Evolutionary conservation across 2,329 filamentous ascomycete species (phyloP).

Genomic region (Epichloe hybrida): DNA sequence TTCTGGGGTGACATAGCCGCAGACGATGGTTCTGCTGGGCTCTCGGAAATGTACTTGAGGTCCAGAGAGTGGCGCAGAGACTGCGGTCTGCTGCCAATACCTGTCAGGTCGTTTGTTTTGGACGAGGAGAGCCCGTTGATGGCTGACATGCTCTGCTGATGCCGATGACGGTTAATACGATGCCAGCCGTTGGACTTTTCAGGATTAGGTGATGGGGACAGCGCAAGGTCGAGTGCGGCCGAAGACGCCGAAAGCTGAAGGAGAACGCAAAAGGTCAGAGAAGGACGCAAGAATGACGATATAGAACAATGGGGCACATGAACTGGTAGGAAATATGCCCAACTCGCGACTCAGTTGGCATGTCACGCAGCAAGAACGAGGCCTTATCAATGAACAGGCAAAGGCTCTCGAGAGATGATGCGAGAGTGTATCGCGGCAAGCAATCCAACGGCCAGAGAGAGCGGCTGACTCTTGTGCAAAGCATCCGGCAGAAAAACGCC

Average conservation of each 20-base stretch:
- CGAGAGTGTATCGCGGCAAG: background rate
- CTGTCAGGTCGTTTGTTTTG: conserved; percentile 31
- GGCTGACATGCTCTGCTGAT: conserved; percentile 44
- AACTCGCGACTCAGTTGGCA: background rate
- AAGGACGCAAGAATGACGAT: conserved; percentile 9
- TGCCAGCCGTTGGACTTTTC: conserved; percentile 43
- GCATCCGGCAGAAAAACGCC: background rate
- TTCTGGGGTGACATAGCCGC: conserved; percentile 32
- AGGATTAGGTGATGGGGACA: conserved; percentile 51
- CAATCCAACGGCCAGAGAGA: background rate
- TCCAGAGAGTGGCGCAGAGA: conserved; percentile 46
- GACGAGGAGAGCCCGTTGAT: conserved; percentile 27
- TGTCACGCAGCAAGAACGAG: background rate
- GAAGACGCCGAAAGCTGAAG: conserved; percentile 66
- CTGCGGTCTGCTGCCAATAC: conserved; percentile 32
- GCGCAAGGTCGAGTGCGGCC: conserved; percentile 66
- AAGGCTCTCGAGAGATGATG: background rate
- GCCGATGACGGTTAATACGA: conserved; percentile 53
- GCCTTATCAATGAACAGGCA: background rate
- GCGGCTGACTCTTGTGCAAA: background rate
- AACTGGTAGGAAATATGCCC: background rate
- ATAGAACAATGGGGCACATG: conserved; percentile 4
- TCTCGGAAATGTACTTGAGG: conserved; percentile 36
- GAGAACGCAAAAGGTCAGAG: conserved; percentile 19
- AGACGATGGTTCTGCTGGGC: conserved; percentile 22